These are phyloP conservation scores for Paramecium bursaria DNA, from an alignment of 73 alveolate species.

Conservation along the genomic window DNA sequence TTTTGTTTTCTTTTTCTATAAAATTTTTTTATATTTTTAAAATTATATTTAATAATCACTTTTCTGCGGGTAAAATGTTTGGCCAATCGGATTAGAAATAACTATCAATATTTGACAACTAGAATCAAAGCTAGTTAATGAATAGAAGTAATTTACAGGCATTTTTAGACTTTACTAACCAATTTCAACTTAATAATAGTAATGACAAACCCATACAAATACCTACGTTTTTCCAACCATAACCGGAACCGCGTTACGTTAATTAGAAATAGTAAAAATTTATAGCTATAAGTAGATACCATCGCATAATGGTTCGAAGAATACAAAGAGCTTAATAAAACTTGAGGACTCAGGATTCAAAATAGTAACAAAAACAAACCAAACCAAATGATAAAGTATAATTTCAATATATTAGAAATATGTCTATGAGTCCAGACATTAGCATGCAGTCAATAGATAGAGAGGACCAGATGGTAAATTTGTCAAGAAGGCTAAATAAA, in stretches of 20 bases:
- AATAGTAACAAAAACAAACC: conserved; percentile 39
- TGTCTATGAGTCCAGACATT: conserved; percentile 48
- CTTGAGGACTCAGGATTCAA: conserved; percentile 13
- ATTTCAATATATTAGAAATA: not conserved
- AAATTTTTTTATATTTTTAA: no score
- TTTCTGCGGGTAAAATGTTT: no score
- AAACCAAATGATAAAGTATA: not conserved
- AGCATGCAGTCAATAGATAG: conserved; percentile 54
- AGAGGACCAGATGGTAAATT: conserved; percentile 64
- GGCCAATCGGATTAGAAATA: no score
- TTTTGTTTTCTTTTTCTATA: no score
- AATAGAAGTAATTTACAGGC: no score
- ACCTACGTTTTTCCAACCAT: not conserved
- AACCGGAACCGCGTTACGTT: conserved; percentile 44
- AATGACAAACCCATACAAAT: conserved; percentile 10
- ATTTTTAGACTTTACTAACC: conserved; percentile 56
- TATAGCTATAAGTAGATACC: not conserved
- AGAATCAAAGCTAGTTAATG: no score
- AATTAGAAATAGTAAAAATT: conserved; percentile 26
- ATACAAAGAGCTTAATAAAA: conserved; percentile 57
- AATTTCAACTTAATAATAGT: not conserved
- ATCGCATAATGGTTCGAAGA: conserved; percentile 52
- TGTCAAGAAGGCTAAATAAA: conserved; percentile 3
- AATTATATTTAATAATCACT: no score
- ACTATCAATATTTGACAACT: no score